These are phyloP conservation scores for Crithidia acanthocephali DNA, from an alignment of 208 protist species.

Conservation along the genomic window DNA sequence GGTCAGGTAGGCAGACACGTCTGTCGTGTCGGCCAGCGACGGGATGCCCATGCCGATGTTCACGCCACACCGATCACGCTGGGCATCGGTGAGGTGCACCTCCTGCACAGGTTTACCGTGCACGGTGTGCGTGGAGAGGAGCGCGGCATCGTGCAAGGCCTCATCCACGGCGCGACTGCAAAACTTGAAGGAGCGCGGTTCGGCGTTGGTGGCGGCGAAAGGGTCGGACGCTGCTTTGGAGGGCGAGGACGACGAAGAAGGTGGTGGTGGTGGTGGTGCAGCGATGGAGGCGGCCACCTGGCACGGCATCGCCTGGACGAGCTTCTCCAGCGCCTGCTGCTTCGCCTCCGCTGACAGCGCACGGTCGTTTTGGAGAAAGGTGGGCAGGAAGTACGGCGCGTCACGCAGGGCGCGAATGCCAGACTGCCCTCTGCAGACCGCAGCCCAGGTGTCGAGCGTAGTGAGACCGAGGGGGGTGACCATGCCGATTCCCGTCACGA, in stretches of 20 bases:
- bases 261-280: neutral
- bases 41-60: conserved; percentile 93
- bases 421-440: conserved; percentile 64
- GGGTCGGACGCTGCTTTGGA: neutral
- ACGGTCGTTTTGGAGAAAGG: conserved; percentile 53
- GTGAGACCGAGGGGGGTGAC: conserved; percentile 93
- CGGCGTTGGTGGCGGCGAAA: conserved; percentile 62
- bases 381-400: conserved; percentile 68
- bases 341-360: conserved; percentile 32
- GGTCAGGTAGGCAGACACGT: conserved; percentile 63
- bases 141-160: conserved; percentile 62
- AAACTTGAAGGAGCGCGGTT: conserved; percentile 63
- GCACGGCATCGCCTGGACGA: conserved; percentile 68
- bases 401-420: conserved; percentile 50
- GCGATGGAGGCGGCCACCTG: conserved; percentile 66
- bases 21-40: conserved; percentile 76
- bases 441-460: conserved; percentile 75
- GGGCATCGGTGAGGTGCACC: neutral
- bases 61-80: conserved; percentile 75
- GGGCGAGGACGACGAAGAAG: neutral
- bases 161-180: conserved; percentile 58
- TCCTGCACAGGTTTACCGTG: neutral
- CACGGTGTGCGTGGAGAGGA: conserved; percentile 28
- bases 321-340: conserved; percentile 29
- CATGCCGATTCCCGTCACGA: conserved; percentile 95